Evolutionary conservation across 1,139 yeast species (phyloP).

Genomic region (Scheffersomyces cryptocercus): DNA sequence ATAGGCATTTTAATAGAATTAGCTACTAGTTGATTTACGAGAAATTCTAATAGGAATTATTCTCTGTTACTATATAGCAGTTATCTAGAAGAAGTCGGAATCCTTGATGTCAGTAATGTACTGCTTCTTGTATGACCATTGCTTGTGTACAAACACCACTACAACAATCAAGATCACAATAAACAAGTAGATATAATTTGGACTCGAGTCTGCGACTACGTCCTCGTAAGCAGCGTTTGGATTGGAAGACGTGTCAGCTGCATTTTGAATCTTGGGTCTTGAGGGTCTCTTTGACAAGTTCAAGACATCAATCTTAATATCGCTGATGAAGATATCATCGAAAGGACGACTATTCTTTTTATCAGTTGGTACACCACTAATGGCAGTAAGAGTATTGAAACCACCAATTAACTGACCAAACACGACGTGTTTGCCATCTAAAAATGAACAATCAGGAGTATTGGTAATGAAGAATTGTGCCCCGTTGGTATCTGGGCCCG

Average conservation of each 20-base stretch:
- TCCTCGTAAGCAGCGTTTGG: conserved; percentile 4
- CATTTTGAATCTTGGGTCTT: conserved; percentile 3
- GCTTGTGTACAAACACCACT: conserved; percentile 13
- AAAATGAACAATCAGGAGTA: conserved; percentile 16
- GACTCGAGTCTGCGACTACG: conserved; percentile 3
- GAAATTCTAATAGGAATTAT: too few relatives aligned
- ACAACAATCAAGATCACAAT: conserved; percentile 12
- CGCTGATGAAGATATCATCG: conserved; percentile 16
- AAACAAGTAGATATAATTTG: conserved; percentile 19
- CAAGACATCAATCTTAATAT: conserved; percentile 19
- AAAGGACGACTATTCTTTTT: conserved; percentile 10
- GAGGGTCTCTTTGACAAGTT: conserved; percentile 6
- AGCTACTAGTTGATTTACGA: too few relatives aligned
- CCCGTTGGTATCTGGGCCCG: conserved; percentile 44
- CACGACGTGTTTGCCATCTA: conserved; percentile 59
- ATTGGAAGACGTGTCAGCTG: neutral
- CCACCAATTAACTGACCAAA: conserved; percentile 56
- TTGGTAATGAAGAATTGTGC: conserved; percentile 43
- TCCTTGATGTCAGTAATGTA: conserved; percentile 31
- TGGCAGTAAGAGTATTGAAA: conserved; percentile 16
- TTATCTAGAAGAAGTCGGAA: conserved; percentile 17
- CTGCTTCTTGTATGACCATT: conserved; percentile 24
- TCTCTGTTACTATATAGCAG: neutral
- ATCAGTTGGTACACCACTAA: conserved; percentile 12
- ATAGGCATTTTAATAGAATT: too few relatives aligned